These are phyloP conservation scores for Salvia hispanica DNA, from an alignment of 257 asterid species.

Conservation along the genomic window DNA sequence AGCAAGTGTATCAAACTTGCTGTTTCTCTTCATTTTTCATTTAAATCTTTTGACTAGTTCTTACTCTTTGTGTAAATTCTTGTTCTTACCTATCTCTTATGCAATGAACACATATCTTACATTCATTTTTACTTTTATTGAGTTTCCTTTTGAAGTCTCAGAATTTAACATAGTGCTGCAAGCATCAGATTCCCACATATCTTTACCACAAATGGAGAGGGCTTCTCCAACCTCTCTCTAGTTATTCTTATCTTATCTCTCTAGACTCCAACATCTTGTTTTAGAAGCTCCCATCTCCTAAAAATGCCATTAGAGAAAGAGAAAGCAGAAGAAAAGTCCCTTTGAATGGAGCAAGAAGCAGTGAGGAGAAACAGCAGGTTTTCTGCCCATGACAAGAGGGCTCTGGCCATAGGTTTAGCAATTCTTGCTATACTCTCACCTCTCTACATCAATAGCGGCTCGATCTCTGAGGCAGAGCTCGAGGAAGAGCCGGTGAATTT, in stretches of 20 bases:
- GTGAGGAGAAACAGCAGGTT: slow-evolving; percentile 38
- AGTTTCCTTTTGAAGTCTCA: background rate
- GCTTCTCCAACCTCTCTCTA: slow-evolving; percentile 15
- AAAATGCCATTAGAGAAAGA: slow-evolving; percentile 9
- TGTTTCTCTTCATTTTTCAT: slow-evolving; percentile 13
- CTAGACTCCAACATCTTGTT: slow-evolving; percentile 23
- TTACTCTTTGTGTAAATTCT: slow-evolving; percentile 25
- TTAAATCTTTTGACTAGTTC: slow-evolving; percentile 18
- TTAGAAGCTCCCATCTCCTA: slow-evolving; percentile 10
- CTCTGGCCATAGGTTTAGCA: slow-evolving; percentile 50
- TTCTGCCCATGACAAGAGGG: slow-evolving; percentile 46
- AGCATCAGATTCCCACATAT: slow-evolving; percentile 55
- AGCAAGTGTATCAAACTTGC: slow-evolving; percentile 46
- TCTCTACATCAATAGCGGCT: slow-evolving; percentile 47
- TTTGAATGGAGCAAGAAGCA: slow-evolving; percentile 42
- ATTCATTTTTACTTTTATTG: background rate
- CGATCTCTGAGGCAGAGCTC: slow-evolving; percentile 38
- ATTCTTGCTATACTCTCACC: slow-evolving; percentile 57
- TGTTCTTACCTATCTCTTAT: no score
- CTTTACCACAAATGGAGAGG: slow-evolving; percentile 32
- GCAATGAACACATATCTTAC: no score
- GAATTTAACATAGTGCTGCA: slow-evolving; percentile 33
- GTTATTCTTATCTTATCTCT: slow-evolving; percentile 35
- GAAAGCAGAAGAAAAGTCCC: slow-evolving; percentile 5
- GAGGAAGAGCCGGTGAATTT: slow-evolving; percentile 42